Conservation (phyloP, 108 stramenopile genomes). For the Pelagomonas calceolata region DNA sequence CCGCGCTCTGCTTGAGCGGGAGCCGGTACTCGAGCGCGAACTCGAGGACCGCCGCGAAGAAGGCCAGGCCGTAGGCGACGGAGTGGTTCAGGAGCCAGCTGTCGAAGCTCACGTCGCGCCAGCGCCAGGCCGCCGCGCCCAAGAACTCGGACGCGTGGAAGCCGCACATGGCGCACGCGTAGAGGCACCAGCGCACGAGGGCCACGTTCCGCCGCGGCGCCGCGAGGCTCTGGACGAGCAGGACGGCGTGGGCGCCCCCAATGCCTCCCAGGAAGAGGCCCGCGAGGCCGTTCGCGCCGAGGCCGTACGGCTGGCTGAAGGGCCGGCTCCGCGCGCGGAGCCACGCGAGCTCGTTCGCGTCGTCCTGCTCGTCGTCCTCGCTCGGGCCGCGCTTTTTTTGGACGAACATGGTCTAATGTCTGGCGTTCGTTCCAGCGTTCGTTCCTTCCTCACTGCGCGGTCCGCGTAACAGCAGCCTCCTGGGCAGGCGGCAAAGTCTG, state of each 20-base stretch:
- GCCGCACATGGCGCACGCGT: slow-evolving; percentile 43
- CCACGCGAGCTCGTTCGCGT: too few relatives aligned
- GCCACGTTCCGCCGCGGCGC: not conserved
- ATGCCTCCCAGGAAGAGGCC: slow-evolving; percentile 12
- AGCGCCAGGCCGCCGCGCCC: slow-evolving; percentile 60
- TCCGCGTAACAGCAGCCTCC: too few relatives aligned
- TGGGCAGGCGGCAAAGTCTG: too few relatives aligned
- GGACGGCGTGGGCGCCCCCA: not conserved
- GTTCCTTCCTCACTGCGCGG: too few relatives aligned
- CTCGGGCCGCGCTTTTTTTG: too few relatives aligned
- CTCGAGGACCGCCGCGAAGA: not conserved
- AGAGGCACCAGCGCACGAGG: slow-evolving; percentile 49
- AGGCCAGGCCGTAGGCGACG: slow-evolving; percentile 44
- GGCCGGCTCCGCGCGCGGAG: not conserved
- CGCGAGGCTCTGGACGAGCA: not conserved
- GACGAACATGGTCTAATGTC: too few relatives aligned
- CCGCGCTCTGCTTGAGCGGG: not conserved
- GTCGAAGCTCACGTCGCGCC: slow-evolving; percentile 46
- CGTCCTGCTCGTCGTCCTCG: too few relatives aligned
- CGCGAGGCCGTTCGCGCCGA: slow-evolving; percentile 4
- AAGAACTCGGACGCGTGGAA: slow-evolving; percentile 80
- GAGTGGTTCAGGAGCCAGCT: slow-evolving; percentile 87
- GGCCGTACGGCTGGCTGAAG: slow-evolving; percentile 1
- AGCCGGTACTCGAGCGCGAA: not conserved
- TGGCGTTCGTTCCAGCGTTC: too few relatives aligned